Conservation (phyloP, 495 filamentous ascomycete genomes). For the Xylaria telfairii region DNA sequence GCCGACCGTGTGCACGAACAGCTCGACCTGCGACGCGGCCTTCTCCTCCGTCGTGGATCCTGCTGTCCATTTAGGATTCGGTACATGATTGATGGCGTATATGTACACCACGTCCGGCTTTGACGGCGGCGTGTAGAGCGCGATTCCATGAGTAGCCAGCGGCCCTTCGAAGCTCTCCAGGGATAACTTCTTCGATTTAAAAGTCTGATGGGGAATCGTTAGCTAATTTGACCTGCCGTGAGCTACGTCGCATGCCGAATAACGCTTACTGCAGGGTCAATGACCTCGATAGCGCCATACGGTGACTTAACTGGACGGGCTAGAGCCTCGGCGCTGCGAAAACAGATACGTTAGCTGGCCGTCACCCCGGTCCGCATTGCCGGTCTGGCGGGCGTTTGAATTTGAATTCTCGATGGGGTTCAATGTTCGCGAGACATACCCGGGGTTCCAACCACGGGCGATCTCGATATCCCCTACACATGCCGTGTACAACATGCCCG, state of each 20-base stretch:
- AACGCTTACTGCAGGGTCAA: slow-evolving; percentile 57
- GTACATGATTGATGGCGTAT: slow-evolving; percentile 64
- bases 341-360: background rate
- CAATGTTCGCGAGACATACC: slow-evolving; percentile 24
- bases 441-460: slow-evolving; percentile 64
- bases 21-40: slow-evolving; percentile 60
- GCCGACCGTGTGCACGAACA: slow-evolving; percentile 61
- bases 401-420: background rate
- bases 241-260: background rate
- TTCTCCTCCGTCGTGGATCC: slow-evolving; percentile 34
- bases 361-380: background rate
- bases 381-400: background rate
- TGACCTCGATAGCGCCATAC: slow-evolving; percentile 39
- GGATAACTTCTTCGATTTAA: slow-evolving; percentile 52
- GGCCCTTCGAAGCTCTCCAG: slow-evolving; percentile 60
- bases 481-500: slow-evolving; percentile 60
- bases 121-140: slow-evolving; percentile 56
- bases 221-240: background rate
- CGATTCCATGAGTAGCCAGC: slow-evolving; percentile 67
- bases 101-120: slow-evolving; percentile 60
- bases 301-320: slow-evolving; percentile 26
- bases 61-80: slow-evolving; percentile 49
- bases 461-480: slow-evolving; percentile 56
- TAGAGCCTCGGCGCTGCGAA: slow-evolving; percentile 20
- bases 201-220: slow-evolving; percentile 46